A percentile compares a stretch with the other conserved stretches of the same genome.
These are phyloP conservation scores for Pholiota microspora DNA, from an alignment of 768 basidiomycete genomes.

Conservation along the genomic window DNA sequence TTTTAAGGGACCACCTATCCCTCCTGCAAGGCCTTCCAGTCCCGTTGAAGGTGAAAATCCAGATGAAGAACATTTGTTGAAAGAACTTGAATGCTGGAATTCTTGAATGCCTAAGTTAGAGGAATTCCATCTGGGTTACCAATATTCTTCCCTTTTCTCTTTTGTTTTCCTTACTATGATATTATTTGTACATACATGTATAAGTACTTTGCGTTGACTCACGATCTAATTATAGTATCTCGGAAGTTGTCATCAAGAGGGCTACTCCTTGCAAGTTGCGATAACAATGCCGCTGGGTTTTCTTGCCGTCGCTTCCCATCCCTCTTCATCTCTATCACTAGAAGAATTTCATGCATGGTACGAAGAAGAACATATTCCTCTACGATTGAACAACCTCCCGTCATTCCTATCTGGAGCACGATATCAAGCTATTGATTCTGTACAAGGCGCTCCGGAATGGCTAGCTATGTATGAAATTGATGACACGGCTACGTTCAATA, in stretches of 20 bases:
- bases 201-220: too few relatives aligned
- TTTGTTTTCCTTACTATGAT: too few relatives aligned
- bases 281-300: conserved; percentile 39
- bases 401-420: conserved; percentile 50
- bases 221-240: too few relatives aligned
- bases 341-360: conserved; percentile 59
- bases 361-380: conserved; percentile 53
- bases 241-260: too few relatives aligned
- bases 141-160: too few relatives aligned
- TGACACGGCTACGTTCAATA: conserved; percentile 36
- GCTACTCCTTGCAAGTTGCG: background rate
- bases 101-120: too few relatives aligned
- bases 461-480: conserved; percentile 50
- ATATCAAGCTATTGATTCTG: conserved; percentile 34
- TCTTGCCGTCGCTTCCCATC: conserved; percentile 47
- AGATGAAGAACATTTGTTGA: background rate
- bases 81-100: too few relatives aligned
- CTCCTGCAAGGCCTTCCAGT: conserved; percentile 13
- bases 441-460: conserved; percentile 33
- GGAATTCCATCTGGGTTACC: too few relatives aligned
- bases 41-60: background rate
- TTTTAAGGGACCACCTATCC: conserved; percentile 5
- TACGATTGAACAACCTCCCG: conserved; percentile 42
- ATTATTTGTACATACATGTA: too few relatives aligned
- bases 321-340: conserved; percentile 37